Evolutionary conservation across 345 rosid species (phyloP).

Genomic region (Moricandia arvensis): DNA sequence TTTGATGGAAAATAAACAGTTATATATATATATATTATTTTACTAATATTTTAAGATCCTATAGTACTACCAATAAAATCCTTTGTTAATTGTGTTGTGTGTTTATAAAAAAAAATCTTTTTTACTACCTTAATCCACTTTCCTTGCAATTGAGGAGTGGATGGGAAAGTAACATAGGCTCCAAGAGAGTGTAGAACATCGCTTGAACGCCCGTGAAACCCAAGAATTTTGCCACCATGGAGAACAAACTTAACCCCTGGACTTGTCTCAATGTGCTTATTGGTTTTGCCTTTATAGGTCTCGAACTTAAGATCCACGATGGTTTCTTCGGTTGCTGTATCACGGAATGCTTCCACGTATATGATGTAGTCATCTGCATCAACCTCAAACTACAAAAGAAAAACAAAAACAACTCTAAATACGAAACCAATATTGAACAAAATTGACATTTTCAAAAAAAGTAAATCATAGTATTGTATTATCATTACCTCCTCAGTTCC

Average conservation of each 20-base stretch:
- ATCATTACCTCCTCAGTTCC: constrained; percentile 21
- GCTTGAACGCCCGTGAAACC: constrained; percentile 30
- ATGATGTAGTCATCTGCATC: constrained; percentile 31
- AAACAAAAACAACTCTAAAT: not conserved
- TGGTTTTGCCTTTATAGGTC: constrained; percentile 24
- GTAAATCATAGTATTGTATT: not conserved
- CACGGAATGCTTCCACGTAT: constrained; percentile 4
- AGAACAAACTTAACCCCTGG: constrained; percentile 25
- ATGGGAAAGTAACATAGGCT: constrained; percentile 8
- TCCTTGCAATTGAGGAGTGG: constrained; percentile 10
- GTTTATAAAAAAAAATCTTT: not conserved
- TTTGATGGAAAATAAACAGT: too few relatives aligned
- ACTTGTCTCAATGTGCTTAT: not conserved
- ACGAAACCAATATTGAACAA: not conserved
- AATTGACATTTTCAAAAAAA: not conserved
- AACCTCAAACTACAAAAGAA: constrained; percentile 25
- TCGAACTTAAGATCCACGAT: constrained; percentile 19
- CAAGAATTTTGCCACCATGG: constrained; percentile 31
- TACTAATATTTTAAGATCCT: not conserved
- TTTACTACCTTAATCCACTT: constrained; percentile 28
- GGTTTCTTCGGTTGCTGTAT: not conserved
- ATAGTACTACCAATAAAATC: not conserved
- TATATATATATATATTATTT: too few relatives aligned
- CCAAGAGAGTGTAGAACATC: constrained; percentile 24
- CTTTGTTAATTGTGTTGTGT: not conserved